Conservation (phyloP, 805 yeast genomes). For the Kurtzmaniella fragi region DNA sequence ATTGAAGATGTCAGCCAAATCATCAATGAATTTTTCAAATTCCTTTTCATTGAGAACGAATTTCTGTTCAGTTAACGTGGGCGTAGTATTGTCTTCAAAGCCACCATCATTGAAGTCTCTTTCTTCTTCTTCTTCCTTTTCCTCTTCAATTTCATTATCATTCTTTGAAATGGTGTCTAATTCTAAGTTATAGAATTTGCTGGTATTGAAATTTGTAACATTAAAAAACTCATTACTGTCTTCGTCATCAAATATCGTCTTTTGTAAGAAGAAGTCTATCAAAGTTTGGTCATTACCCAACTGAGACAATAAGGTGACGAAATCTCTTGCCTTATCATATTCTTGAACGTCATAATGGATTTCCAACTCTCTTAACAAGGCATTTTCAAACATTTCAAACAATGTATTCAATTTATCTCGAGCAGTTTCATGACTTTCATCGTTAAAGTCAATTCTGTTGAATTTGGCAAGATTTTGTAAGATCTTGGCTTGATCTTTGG, state of each 20-base stretch:
- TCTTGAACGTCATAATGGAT: conserved; percentile 46
- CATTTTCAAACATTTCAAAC: conserved; percentile 66
- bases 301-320: conserved; percentile 30
- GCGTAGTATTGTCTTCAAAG: not conserved
- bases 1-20: conserved; percentile 32
- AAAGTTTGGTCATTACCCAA: conserved; percentile 38
- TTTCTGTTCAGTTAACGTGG: not conserved
- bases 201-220: conserved; percentile 21
- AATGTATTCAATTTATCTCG: conserved; percentile 47
- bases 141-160: not conserved
- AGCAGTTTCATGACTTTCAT: conserved; percentile 21
- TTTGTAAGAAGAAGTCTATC: conserved; percentile 40
- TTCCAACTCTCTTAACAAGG: conserved; percentile 65
- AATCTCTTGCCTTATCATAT: conserved; percentile 30
- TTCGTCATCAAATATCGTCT: conserved; percentile 35
- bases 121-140: conserved; percentile 3
- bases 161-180: not conserved
- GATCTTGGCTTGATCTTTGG: conserved; percentile 47
- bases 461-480: conserved; percentile 36
- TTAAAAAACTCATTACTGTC: conserved; percentile 20
- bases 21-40: conserved; percentile 19
- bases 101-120: too few species aligned
- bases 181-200: conserved; percentile 15
- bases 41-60: conserved; percentile 10
- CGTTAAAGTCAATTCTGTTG: conserved; percentile 28